Percentiles rank a stretch among this genome's conserved stretches.
phyloP scores from a whole-genome alignment of 2,329 filamentous ascomycete genomes.

The Tolypocladium cylindrosporum region DNA sequence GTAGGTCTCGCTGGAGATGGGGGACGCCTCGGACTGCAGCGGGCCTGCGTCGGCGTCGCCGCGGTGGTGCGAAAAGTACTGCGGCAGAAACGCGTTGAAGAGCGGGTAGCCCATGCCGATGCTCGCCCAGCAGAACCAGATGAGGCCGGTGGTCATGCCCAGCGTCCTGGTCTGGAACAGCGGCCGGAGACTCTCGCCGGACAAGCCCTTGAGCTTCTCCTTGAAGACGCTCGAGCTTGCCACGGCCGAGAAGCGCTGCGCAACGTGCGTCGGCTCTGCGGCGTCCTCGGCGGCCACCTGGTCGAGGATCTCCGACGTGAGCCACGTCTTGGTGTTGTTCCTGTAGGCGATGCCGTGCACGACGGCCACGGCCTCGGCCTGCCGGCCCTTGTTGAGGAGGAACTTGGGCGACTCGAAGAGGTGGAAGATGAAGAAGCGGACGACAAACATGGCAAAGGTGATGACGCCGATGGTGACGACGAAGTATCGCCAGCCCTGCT shows the following conservation, averaged over 20 bases:
- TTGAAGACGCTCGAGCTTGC: constrained; percentile 34
- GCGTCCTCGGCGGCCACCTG: constrained; percentile 37
- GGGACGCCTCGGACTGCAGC: constrained; percentile 20
- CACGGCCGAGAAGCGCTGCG: constrained; percentile 4
- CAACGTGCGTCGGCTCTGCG: constrained; percentile 14
- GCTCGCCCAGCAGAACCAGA: constrained; percentile 74
- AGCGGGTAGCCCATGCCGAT: constrained; percentile 83
- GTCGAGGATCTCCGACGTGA: constrained; percentile 60
- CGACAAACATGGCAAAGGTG: constrained; percentile 68
- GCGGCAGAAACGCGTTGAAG: constrained; percentile 85
- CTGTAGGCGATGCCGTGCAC: constrained; percentile 68
- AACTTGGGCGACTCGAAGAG: constrained; percentile 83
- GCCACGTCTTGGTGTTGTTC: constrained; percentile 62
- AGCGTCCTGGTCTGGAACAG: constrained; percentile 49
- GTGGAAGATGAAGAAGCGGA: constrained; percentile 71
- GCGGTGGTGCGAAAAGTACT: constrained; percentile 59
- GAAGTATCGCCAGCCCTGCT: constrained; percentile 71
- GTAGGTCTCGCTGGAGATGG: constrained; percentile 47
- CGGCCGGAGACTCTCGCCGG: constrained; percentile 53
- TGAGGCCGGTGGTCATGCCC: constrained; percentile 38
- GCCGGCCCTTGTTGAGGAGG: constrained; percentile 63
- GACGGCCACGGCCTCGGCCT: constrained; percentile 69
- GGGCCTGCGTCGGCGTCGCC: constrained; percentile 17
- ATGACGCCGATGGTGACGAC: constrained; percentile 59
- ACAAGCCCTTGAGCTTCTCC: constrained; percentile 56